phyloP scores from a whole-genome alignment of 805 yeast genomes.

The Candida yuanshanica region DNA sequence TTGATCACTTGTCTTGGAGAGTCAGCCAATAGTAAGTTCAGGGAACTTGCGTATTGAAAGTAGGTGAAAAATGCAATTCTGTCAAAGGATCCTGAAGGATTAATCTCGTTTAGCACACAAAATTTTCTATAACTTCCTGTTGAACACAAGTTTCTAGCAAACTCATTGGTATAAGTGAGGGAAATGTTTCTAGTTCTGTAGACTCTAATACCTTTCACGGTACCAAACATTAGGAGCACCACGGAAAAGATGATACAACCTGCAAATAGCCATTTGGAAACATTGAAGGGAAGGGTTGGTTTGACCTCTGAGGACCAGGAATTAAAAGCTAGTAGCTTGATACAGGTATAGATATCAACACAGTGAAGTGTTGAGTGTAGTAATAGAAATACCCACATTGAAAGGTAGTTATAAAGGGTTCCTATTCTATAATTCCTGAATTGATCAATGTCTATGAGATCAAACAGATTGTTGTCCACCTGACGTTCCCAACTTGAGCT shows the following conservation, averaged over 20 bases:
- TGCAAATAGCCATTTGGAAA: conserved; percentile 66
- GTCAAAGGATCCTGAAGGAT: conserved; percentile 60
- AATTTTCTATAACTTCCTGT: conserved; percentile 56
- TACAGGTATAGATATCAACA: conserved; percentile 74
- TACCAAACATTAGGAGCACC: conserved; percentile 49
- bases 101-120: conserved; percentile 67
- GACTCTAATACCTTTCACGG: conserved; percentile 50
- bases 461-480: conserved; percentile 38
- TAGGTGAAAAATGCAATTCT: conserved; percentile 62
- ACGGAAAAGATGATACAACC: conserved; percentile 76
- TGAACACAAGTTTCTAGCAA: conserved; percentile 55
- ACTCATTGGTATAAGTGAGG: conserved; percentile 58
- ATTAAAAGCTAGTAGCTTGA: conserved; percentile 66
- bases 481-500: conserved; percentile 29
- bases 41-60: conserved; percentile 56
- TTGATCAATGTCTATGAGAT: conserved; percentile 39
- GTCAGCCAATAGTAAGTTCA: conserved; percentile 66
- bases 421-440: conserved; percentile 40
- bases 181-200: conserved; percentile 62
- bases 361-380: conserved; percentile 51
- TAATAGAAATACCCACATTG: conserved; percentile 30
- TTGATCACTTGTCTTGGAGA: conserved; percentile 85
- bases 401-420: conserved; percentile 39
- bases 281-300: conserved; percentile 45
- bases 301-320: conserved; percentile 55